Percentiles rank a stretch among this genome's conserved stretches.
These are phyloP conservation scores for Taphrina populina DNA, from an alignment of 1,139 yeast species.

Conservation along the genomic window DNA sequence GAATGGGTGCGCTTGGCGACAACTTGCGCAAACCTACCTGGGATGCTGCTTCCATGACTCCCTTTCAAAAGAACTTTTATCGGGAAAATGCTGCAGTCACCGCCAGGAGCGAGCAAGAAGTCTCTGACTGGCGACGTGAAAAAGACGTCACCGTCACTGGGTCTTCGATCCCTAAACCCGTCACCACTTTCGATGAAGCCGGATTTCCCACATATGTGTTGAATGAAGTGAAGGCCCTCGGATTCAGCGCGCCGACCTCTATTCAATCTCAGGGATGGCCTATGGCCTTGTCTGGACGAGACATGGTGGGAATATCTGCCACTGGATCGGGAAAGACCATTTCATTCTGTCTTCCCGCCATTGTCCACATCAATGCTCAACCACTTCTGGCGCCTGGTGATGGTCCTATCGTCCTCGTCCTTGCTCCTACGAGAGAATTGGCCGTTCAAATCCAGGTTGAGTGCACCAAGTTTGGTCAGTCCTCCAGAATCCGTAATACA, in stretches of 20 bases:
- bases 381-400: slow-evolving; percentile 90
- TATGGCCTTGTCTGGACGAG: slow-evolving; percentile 98
- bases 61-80: slow-evolving; percentile 93
- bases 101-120: slow-evolving; percentile 69
- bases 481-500: slow-evolving; percentile 92
- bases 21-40: slow-evolving; percentile 70
- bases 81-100: slow-evolving; percentile 77
- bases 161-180: slow-evolving; percentile 87
- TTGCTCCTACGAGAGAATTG: slow-evolving; percentile 98
- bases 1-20: slow-evolving; percentile 55
- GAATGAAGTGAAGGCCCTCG: slow-evolving; percentile 83
- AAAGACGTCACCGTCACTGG: slow-evolving; percentile 86
- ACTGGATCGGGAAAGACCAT: slow-evolving; percentile 99
- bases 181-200: slow-evolving; percentile 77
- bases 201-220: slow-evolving; percentile 64
- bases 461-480: slow-evolving; percentile 88
- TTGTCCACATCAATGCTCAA: slow-evolving; percentile 97
- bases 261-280: slow-evolving; percentile 99
- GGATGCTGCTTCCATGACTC: slow-evolving; percentile 70
- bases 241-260: slow-evolving; percentile 90
- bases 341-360: slow-evolving; percentile 92
- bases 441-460: slow-evolving; percentile 97
- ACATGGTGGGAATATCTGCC: slow-evolving; percentile 97
- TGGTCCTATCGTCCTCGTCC: slow-evolving; percentile 92
- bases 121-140: slow-evolving; percentile 70